phyloP scores from a whole-genome alignment of 805 yeast species.

The Pichia nakasei region DNA sequence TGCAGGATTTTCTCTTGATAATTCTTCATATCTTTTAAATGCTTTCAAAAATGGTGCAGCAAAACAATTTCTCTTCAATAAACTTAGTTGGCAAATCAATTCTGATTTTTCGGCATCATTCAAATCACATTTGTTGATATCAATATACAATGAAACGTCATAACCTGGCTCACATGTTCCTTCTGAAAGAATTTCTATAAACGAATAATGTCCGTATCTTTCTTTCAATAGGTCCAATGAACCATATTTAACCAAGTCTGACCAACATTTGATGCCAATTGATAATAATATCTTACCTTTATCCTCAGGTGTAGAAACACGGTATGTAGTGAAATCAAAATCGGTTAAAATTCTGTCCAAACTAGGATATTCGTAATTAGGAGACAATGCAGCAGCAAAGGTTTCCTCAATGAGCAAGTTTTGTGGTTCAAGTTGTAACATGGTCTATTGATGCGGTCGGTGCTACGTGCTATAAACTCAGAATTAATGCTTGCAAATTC shows the following conservation, averaged over 20 bases:
- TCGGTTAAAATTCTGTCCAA: conserved; percentile 88
- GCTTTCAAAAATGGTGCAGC: conserved; percentile 92
- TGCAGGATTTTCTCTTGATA: conserved; percentile 36
- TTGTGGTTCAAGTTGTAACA: conserved; percentile 81
- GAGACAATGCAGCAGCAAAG: conserved; percentile 56
- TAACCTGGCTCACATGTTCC: conserved; percentile 63
- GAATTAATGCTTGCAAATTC: too few species aligned
- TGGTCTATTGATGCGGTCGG: too few species aligned
- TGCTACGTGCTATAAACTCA: too few species aligned
- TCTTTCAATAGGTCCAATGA: conserved; percentile 44
- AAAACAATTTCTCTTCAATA: conserved; percentile 76
- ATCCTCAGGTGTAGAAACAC: conserved; percentile 78
- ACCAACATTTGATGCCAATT: conserved; percentile 67
- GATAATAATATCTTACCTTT: conserved; percentile 60
- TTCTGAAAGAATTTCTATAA: conserved; percentile 24
- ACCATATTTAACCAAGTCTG: conserved; percentile 62
- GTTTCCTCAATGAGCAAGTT: conserved; percentile 78
- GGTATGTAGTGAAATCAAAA: conserved; percentile 93
- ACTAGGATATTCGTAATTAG: conserved; percentile 38
- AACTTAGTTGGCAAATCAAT: conserved; percentile 56
- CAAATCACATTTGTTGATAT: conserved; percentile 29
- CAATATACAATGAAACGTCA: conserved; percentile 68
- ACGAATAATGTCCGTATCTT: conserved; percentile 38
- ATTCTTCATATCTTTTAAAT: conserved; percentile 64
- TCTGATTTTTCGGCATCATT: conserved; percentile 39